Evolutionary conservation across 2,329 filamentous ascomycete genomes (phyloP).

Genomic region (Phialophora expanda): DNA sequence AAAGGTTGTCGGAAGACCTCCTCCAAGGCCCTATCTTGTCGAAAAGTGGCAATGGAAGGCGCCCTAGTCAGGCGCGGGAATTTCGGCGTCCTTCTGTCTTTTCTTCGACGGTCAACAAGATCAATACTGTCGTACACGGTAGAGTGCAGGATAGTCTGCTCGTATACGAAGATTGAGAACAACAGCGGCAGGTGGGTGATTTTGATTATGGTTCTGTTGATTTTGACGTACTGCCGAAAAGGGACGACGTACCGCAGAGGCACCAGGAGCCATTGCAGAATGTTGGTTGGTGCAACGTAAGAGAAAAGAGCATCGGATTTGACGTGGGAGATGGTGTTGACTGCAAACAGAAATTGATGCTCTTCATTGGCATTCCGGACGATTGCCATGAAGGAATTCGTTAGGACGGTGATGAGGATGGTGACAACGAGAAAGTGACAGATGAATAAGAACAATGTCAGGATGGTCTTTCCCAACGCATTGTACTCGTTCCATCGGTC

Average conservation of each 20-base stretch:
- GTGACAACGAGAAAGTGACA: constrained; percentile 95
- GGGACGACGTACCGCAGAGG: constrained; percentile 81
- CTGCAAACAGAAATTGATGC: constrained; percentile 89
- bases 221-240: constrained; percentile 77
- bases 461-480: constrained; percentile 72
- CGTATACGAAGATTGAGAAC: constrained; percentile 85
- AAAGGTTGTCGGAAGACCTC: constrained; percentile 84
- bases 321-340: constrained; percentile 97
- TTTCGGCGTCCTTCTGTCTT: constrained; percentile 58
- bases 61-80: constrained; percentile 72
- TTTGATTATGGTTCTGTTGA: constrained; percentile 93
- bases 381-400: constrained; percentile 94
- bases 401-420: constrained; percentile 92
- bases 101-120: constrained; percentile 73
- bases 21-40: constrained; percentile 87
- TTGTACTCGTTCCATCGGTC: constrained; percentile 85
- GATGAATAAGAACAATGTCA: constrained; percentile 86
- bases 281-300: constrained; percentile 88
- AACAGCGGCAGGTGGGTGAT: constrained; percentile 85
- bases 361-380: constrained; percentile 92
- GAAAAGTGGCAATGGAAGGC: constrained; percentile 84
- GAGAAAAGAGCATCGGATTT: constrained; percentile 97
- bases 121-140: constrained; percentile 83
- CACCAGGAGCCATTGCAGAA: constrained; percentile 86
- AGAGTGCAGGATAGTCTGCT: constrained; percentile 76